Evolutionary conservation across 2,329 filamentous ascomycete genomes (phyloP).

Genomic region (Microascus cirrosus): DNA sequence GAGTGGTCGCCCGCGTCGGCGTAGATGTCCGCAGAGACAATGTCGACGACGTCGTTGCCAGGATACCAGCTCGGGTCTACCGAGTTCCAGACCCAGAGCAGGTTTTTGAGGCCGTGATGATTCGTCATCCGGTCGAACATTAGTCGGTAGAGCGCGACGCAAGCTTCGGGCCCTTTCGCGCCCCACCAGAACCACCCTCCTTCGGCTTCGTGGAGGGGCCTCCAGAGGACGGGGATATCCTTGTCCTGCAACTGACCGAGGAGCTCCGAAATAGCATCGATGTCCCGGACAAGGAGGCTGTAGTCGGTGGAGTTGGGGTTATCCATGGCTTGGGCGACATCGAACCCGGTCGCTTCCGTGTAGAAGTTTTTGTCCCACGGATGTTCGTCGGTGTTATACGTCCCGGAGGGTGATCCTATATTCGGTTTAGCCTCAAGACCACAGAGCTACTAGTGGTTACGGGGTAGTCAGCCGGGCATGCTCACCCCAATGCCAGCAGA

Average conservation of each 20-base stretch:
- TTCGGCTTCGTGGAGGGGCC: constrained; percentile 38
- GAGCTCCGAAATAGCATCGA: constrained; percentile 34
- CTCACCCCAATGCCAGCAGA: constrained; percentile 19
- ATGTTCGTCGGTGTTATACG: constrained; percentile 32
- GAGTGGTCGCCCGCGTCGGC: constrained; percentile 30
- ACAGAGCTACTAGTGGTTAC: constrained; percentile 28
- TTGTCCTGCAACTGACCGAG: constrained; percentile 29
- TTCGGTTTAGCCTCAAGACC: constrained; percentile 30
- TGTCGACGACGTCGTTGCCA: constrained; percentile 30
- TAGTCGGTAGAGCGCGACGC: constrained; percentile 29
- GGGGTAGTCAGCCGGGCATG: constrained; percentile 24
- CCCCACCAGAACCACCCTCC: constrained; percentile 43
- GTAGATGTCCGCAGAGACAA: constrained; percentile 34
- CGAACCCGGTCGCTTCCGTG: constrained; percentile 34
- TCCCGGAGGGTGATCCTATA: constrained; percentile 26
- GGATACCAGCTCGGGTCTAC: constrained; percentile 33
- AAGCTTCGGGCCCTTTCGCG: constrained; percentile 30
- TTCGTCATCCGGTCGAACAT: constrained; percentile 31
- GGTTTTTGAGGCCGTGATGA: constrained; percentile 31
- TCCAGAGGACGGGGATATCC: constrained; percentile 32
- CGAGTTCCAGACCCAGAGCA: constrained; percentile 40
- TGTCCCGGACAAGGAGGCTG: constrained; percentile 31
- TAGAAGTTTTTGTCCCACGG: constrained; percentile 40
- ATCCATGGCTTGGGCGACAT: constrained; percentile 27
- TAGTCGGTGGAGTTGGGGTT: constrained; percentile 32